Evolutionary conservation across 2,329 filamentous ascomycete genomes (phyloP).

Genomic region (Talaromyces sp.): DNA sequence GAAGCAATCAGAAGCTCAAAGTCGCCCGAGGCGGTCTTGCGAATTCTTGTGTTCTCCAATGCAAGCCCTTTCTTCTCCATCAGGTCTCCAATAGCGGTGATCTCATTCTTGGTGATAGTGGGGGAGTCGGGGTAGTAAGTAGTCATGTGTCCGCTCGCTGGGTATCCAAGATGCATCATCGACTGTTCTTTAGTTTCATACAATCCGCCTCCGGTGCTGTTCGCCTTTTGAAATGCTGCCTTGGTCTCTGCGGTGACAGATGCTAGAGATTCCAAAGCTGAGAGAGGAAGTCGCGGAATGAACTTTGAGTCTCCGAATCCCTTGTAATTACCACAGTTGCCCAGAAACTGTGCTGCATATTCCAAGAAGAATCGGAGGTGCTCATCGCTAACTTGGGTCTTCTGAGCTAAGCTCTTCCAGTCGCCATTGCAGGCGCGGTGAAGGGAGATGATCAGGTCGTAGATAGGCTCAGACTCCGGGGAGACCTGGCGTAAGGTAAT

Average conservation of each 20-base stretch:
- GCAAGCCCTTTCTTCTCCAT: constrained; percentile 72
- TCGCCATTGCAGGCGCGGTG: constrained; percentile 68
- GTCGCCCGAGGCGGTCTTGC: constrained; percentile 64
- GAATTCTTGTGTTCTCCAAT: constrained; percentile 74
- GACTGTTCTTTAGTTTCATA: constrained; percentile 67
- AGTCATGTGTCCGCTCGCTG: constrained; percentile 74
- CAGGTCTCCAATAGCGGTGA: constrained; percentile 71
- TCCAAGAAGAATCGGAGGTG: constrained; percentile 71
- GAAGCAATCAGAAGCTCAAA: constrained; percentile 78
- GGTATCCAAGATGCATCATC: constrained; percentile 75
- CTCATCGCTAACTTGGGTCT: constrained; percentile 65
- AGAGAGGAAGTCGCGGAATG: constrained; percentile 69
- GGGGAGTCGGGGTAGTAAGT: constrained; percentile 80
- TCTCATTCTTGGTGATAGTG: constrained; percentile 73
- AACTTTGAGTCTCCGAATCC: constrained; percentile 86
- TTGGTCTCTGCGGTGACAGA: constrained; percentile 61
- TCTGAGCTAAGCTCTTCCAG: constrained; percentile 68
- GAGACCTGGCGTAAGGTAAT: constrained; percentile 81
- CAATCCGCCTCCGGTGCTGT: constrained; percentile 62
- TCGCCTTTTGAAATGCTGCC: constrained; percentile 67
- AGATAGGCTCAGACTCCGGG: constrained; percentile 78
- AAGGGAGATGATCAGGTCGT: constrained; percentile 75
- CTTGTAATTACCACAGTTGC: constrained; percentile 84
- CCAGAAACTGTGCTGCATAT: constrained; percentile 77
- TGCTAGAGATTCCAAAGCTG: constrained; percentile 67